Evolutionary conservation across 1,284 basidiomycete genomes (phyloP), one percentile per base, ranked within the genome.

Genomic region (Ustilago xerochloae): DNA sequence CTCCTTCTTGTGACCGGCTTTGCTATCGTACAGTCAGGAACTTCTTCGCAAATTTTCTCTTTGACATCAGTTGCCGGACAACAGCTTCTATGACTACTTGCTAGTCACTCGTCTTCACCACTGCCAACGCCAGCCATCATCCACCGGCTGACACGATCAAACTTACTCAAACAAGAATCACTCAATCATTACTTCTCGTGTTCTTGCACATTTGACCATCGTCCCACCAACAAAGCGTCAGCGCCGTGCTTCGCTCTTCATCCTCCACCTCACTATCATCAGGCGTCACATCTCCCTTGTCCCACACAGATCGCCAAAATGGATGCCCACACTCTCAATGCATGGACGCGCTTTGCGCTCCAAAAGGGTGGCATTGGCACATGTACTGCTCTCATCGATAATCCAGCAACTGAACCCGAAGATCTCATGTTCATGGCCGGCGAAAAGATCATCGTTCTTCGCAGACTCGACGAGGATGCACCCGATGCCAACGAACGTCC

Each of bases 271-370:
- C 20, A 24, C 41, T n/a, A n/a, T n/a, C 41, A 15, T 24, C 38
- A 7, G 7, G 38, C 38, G 10, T 20, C 10, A 20, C 38, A 18
- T 20, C 38, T 18, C n/a, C 32, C 29, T 15, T 18, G 16, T 26
- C 39, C 43, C 32, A 52, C 50, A 20, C 22, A 9, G 4, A 20
- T 39, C 26, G 24, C 24, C 60, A 49, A 13, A 36, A 84, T 84
- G 81, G 81, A 84, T 65, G 81, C 77, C 10, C 72, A 82, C 56
- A 81, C 82, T 3, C 77, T 81, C 63, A 77, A 76, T 46, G 82
- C 82, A 36, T 84, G 82, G 82, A 81, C 81, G 36, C 76, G 81
- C 36, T 83, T 84, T 61, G 82, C 82, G 43, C 75, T 82, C 22
- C 78, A 81, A 41, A 80, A 83, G 65, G 79, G 81, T 45, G 82